Conservation (phyloP, 768 basidiomycete species). For the Mycena maculata region DNA sequence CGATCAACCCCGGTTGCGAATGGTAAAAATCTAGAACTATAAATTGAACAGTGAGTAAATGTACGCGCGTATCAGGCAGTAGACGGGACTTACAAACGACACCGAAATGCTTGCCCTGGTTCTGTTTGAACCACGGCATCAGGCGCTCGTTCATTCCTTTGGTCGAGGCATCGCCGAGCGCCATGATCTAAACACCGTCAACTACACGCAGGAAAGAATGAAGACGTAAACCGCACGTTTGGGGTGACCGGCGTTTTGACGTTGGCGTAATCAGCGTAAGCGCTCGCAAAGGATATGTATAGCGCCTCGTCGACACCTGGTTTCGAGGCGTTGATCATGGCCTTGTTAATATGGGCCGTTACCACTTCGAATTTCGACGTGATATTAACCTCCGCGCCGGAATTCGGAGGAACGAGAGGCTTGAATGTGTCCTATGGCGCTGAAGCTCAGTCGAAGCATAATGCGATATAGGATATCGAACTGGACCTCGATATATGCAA, state of each 20-base stretch:
- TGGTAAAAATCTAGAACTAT: constrained; percentile 35
- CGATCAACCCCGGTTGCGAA: constrained; percentile 24
- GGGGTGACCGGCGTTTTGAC: constrained; percentile 24
- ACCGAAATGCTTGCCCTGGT: constrained; percentile 23
- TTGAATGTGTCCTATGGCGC: constrained; percentile 25
- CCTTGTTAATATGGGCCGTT: constrained; percentile 19
- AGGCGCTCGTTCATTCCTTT: constrained; percentile 30
- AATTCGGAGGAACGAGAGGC: constrained; percentile 27
- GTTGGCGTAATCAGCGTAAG: constrained; percentile 19
- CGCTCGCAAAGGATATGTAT: constrained; percentile 28
- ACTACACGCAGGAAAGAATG: neutral
- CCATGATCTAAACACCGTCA: constrained; percentile 22
- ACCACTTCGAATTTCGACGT: constrained; percentile 25
- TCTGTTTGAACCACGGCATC: constrained; percentile 20
- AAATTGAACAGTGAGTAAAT: neutral
- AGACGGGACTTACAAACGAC: constrained; percentile 20
- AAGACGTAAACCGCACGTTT: constrained; percentile 17
- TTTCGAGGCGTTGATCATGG: neutral
- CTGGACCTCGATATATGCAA: constrained; percentile 30
- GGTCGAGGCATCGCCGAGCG: constrained; percentile 19
- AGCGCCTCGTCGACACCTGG: constrained; percentile 17
- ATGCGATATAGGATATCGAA: neutral
- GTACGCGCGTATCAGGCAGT: neutral
- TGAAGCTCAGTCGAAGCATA: neutral
- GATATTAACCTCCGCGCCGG: constrained; percentile 28